phyloP scores from a whole-genome alignment of 805 yeast genomes.

The Kazachstania taianensis region DNA sequence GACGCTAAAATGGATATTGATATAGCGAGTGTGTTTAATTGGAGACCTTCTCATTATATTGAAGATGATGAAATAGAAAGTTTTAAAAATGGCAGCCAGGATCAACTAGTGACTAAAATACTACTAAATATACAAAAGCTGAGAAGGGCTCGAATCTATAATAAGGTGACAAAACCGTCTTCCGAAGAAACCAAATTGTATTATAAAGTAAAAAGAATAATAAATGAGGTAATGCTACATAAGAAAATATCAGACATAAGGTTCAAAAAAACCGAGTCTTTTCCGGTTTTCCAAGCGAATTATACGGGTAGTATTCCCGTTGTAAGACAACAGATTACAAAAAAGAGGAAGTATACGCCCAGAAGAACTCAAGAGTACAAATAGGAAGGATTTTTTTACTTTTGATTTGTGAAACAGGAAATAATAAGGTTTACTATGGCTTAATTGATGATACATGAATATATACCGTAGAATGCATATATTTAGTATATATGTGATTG shows the following conservation, averaged over 20 bases:
- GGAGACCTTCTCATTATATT: conserved; percentile 41
- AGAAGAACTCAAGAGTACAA: background rate
- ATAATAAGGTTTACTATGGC: too few relatives aligned
- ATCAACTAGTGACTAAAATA: conserved; percentile 34
- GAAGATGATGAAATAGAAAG: conserved; percentile 46
- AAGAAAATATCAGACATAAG: conserved; percentile 29
- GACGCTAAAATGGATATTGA: conserved; percentile 17
- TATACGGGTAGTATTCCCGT: conserved; percentile 78
- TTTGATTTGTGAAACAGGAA: too few relatives aligned
- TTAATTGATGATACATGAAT: too few relatives aligned
- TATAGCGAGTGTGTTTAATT: conserved; percentile 36
- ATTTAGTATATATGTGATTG: background rate
- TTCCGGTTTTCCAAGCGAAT: conserved; percentile 66
- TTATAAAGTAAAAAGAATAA: conserved; percentile 34
- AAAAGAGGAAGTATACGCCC: conserved; percentile 24
- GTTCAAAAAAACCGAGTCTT: conserved; percentile 25
- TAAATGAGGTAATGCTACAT: conserved; percentile 35
- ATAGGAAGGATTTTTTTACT: too few relatives aligned
- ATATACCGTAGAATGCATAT: background rate
- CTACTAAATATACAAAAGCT: conserved; percentile 40
- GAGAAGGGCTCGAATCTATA: conserved; percentile 37
- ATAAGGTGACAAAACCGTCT: conserved; percentile 31
- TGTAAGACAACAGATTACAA: conserved; percentile 21
- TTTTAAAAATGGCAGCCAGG: conserved; percentile 33
- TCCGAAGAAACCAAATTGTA: conserved; percentile 35